These are phyloP conservation scores for Byssochlamys sp. DNA, from an alignment of 2,329 filamentous ascomycete genomes.

Conservation along the genomic window DNA sequence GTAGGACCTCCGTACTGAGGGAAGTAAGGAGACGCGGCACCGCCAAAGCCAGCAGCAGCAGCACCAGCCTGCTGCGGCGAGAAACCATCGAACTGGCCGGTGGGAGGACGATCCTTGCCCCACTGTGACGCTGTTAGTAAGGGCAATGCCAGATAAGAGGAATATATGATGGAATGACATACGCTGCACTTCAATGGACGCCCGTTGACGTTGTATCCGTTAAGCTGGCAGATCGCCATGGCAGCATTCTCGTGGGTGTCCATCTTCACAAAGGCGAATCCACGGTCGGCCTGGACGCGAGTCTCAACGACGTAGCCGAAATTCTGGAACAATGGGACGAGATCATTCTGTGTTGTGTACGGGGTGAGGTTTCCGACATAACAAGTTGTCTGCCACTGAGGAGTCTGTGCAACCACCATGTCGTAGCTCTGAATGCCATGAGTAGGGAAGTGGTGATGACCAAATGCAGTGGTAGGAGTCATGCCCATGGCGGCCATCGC, in stretches of 20 bases:
- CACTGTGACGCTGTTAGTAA: slow-evolving; percentile 53
- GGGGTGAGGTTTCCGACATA: slow-evolving; percentile 97
- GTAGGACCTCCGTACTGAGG: slow-evolving; percentile 78
- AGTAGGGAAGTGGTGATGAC: slow-evolving; percentile 94
- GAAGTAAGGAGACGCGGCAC: slow-evolving; percentile 74
- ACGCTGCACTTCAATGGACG: slow-evolving; percentile 96
- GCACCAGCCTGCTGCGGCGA: slow-evolving; percentile 68
- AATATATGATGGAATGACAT: slow-evolving; percentile 40
- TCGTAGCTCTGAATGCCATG: slow-evolving; percentile 96
- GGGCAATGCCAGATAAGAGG: slow-evolving; percentile 15
- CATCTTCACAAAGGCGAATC: slow-evolving; percentile 99
- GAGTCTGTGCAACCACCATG: slow-evolving; percentile 89
- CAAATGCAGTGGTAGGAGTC: slow-evolving; percentile 91
- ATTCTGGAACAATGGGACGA: slow-evolving; percentile 97
- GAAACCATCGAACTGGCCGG: slow-evolving; percentile 70
- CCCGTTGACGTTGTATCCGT: slow-evolving; percentile 95
- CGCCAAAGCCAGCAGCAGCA: slow-evolving; percentile 56
- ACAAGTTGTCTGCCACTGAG: slow-evolving; percentile 94
- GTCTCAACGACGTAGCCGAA: slow-evolving; percentile 97
- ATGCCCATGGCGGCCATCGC: slow-evolving; percentile 96
- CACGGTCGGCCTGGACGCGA: slow-evolving; percentile 92
- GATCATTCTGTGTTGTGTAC: slow-evolving; percentile 91
- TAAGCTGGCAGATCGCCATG: slow-evolving; percentile 96
- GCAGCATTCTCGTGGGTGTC: slow-evolving; percentile 95
- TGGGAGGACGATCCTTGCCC: slow-evolving; percentile 96